Evolutionary conservation across 345 rosid species (phyloP), one percentile per base, ranked within the genome.

Genomic region (Syzygium grande): DNA sequence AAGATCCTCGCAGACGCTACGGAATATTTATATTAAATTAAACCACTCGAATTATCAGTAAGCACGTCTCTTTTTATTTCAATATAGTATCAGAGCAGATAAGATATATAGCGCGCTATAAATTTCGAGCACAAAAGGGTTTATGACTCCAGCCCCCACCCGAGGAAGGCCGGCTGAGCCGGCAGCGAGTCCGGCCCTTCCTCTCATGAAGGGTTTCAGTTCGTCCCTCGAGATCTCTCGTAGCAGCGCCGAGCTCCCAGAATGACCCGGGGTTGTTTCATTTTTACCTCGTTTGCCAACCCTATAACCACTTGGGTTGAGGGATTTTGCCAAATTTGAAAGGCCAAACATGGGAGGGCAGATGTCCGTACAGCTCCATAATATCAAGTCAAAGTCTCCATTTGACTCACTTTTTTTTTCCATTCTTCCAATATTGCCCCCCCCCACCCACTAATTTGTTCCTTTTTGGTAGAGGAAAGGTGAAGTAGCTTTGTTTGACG

Each of bases 101-200:
- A 1, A 3, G 12, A 9, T 2, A 16, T 12, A 2, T 68, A 68
- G 25, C 3, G 13, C 0, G 25, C 10, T 10, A 10, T 19, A 9
- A 11, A 19, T 5, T 73, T 21, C 6, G 7, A 38, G 10, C 27
- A 30, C 1, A 5, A 5, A 12, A 21, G 19, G 22, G 17, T 16
- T 38, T 34, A 16, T 30, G 11, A 34, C 6, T 65, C 5, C 22
- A 30, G 30, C 12, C 79, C 79, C 34, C 41, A 5, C 19, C 13
- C 23, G 10, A 17, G 23, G 9, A 4, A 16, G 46, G 79, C 79
- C 2, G 46, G 46, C 46, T 43, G 46, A 16, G 34, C 23, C 3
- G 2, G 13, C 21, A 2, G 21, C 17, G 23, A 30, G 25, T 11
- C 14, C 13, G 2, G 49, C 13, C 80, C 5, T 19, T 73, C 49